phyloP scores from a whole-genome alignment of 2,329 filamentous ascomycete genomes.

The Monosporascus sp. region DNA sequence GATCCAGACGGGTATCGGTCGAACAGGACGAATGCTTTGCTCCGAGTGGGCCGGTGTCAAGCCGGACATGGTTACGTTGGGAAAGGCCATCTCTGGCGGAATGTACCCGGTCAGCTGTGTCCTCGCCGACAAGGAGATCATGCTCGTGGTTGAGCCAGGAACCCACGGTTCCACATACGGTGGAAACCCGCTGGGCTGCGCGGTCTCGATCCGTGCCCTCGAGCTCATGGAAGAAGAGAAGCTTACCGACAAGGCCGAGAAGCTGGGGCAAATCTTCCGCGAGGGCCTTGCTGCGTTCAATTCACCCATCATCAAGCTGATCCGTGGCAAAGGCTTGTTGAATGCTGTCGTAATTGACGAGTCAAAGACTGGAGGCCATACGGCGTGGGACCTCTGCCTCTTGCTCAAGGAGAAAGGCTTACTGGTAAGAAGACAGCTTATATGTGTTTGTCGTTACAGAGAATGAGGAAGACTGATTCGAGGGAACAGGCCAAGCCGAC shows the following conservation, averaged over 20 bases:
- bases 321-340: constrained; percentile 88
- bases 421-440: constrained; percentile 55
- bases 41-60: constrained; percentile 93
- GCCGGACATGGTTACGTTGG: constrained; percentile 89
- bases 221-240: constrained; percentile 91
- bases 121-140: constrained; percentile 79
- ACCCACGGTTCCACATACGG: constrained; percentile 99
- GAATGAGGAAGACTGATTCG: constrained; percentile 19
- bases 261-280: constrained; percentile 77
- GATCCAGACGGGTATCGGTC: constrained; percentile 95
- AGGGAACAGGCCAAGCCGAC: constrained; percentile 82
- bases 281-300: constrained; percentile 70
- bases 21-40: constrained; percentile 90
- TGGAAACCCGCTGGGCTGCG: constrained; percentile 91
- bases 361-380: constrained; percentile 73
- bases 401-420: constrained; percentile 93
- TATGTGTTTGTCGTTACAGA: constrained; percentile 6
- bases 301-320: constrained; percentile 71
- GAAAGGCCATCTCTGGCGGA: constrained; percentile 95
- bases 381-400: constrained; percentile 95
- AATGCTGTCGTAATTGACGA: constrained; percentile 98
- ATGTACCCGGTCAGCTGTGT: constrained; percentile 99
- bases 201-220: constrained; percentile 89
- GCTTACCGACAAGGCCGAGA: constrained; percentile 76
- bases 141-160: constrained; percentile 93